These are phyloP conservation scores for Saraca asoca DNA, from an alignment of 331 rosid genomes.

Conservation along the genomic window DNA sequence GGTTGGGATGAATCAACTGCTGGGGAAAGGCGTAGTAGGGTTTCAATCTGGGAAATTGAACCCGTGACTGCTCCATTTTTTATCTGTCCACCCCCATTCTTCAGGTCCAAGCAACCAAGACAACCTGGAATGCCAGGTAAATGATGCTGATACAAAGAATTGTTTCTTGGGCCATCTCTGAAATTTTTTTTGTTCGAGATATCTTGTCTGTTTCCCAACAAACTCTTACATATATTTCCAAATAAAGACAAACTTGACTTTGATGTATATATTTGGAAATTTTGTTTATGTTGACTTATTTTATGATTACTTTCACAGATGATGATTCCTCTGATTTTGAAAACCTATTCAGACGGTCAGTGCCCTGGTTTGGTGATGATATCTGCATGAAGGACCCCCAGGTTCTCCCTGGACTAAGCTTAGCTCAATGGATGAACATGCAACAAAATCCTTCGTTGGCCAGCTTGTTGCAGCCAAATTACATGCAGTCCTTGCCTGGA, in stretches of 20 bases:
- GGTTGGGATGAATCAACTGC: constrained; percentile 99
- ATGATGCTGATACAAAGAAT: not conserved
- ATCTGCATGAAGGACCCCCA: constrained; percentile 80
- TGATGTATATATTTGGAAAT: not conserved
- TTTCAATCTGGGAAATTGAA: constrained; percentile 98
- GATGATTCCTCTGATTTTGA: constrained; percentile 76
- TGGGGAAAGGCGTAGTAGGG: constrained; percentile 88
- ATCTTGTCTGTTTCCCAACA: constrained; percentile 5
- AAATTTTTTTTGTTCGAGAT: not conserved
- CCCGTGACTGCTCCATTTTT: constrained; percentile 97
- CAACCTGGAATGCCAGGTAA: constrained; percentile 95
- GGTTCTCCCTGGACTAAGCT: constrained; percentile 72
- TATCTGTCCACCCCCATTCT: constrained; percentile 89
- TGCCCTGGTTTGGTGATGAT: constrained; percentile 94
- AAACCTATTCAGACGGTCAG: constrained; percentile 64
- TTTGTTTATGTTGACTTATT: constrained; percentile 9
- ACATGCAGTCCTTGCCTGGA: constrained; percentile 61
- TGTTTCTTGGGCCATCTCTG: not conserved
- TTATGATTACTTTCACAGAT: constrained; percentile 47
- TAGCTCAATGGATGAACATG: constrained; percentile 98
- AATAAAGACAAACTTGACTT: constrained; percentile 10
- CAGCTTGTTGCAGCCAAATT: constrained; percentile 71
- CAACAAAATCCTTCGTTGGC: constrained; percentile 74
- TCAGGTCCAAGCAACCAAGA: constrained; percentile 82
- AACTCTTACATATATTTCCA: constrained; percentile 1